phyloP scores from a whole-genome alignment of 768 basidiomycete species.

The Mycena indigotica region DNA sequence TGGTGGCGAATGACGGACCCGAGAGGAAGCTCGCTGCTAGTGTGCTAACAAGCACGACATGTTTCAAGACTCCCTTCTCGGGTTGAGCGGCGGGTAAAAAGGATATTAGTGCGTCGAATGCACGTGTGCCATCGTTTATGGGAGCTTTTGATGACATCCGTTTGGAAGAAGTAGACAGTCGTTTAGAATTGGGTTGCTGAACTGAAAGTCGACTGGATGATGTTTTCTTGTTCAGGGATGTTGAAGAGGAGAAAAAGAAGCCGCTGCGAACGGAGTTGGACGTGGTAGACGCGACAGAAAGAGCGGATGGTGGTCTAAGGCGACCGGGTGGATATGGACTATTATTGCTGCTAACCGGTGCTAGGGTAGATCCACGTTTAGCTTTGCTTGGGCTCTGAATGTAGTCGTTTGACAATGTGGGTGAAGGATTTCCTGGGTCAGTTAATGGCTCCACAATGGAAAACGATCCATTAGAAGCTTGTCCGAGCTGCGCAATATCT shows the following conservation, averaged over 20 bases:
- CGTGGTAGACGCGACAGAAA: conserved; percentile 1
- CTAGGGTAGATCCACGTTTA: background rate
- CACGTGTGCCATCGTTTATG: conserved; percentile 16
- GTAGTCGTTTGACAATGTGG: conserved; percentile 5
- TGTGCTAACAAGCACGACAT: conserved; percentile 43
- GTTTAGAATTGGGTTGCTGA: background rate
- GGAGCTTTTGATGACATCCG: background rate
- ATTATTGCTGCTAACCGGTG: background rate
- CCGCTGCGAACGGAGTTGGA: background rate
- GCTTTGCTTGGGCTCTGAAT: background rate
- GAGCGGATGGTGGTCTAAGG: background rate
- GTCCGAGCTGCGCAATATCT: conserved; percentile 36
- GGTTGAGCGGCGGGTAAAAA: conserved; percentile 42
- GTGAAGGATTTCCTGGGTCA: conserved; percentile 4
- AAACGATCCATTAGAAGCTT: conserved; percentile 40
- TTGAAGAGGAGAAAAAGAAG: background rate
- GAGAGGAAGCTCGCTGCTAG: conserved; percentile 15
- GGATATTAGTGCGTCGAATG: conserved; percentile 47
- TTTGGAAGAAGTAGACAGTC: background rate
- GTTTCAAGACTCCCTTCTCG: conserved; percentile 46
- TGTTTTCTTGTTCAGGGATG: background rate
- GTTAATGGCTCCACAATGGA: conserved; percentile 26
- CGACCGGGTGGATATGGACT: background rate
- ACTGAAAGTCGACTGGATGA: background rate
- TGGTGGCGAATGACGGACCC: background rate